A percentile compares a stretch with the other conserved stretches of the same genome.
These are phyloP conservation scores for Cyclotella baltica DNA, from an alignment of 108 stramenopile genomes.

Conservation along the genomic window DNA sequence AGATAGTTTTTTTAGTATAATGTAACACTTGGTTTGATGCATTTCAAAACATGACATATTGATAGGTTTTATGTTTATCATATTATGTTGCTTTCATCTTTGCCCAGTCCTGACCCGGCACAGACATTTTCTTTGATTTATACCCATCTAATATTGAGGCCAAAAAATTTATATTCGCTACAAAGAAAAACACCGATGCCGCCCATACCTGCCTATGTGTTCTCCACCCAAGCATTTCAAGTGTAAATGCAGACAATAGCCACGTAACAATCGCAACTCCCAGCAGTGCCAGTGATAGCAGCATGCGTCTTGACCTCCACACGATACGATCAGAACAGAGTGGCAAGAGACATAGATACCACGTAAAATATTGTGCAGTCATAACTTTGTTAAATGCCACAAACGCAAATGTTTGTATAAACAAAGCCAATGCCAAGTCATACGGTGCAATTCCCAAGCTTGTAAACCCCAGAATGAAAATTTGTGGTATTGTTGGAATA, in stretches of 20 bases:
- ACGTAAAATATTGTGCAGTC: slow-evolving; percentile 98
- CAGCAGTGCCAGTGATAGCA: slow-evolving; percentile 43
- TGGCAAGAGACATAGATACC: slow-evolving; percentile 93
- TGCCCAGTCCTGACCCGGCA: slow-evolving; percentile 17
- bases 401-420: slow-evolving; percentile 94
- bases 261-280: slow-evolving; percentile 63
- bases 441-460: slow-evolving; percentile 78
- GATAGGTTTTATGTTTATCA: too few relatives aligned
- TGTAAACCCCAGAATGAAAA: slow-evolving; percentile 69
- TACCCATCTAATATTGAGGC: slow-evolving; percentile 58
- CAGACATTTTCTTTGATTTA: neutral
- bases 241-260: slow-evolving; percentile 78
- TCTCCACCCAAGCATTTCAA: slow-evolving; percentile 86
- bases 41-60: too few relatives aligned
- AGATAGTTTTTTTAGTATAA: too few relatives aligned
- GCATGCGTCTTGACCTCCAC: slow-evolving; percentile 47
- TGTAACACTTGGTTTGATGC: too few relatives aligned
- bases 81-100: slow-evolving; percentile 1
- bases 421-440: slow-evolving; percentile 78
- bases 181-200: slow-evolving; percentile 76
- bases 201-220: slow-evolving; percentile 80
- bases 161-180: slow-evolving; percentile 79
- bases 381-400: slow-evolving; percentile 99
- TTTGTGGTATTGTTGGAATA: slow-evolving; percentile 81
- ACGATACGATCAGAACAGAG: slow-evolving; percentile 66